Evolutionary conservation across 805 yeast species (phyloP), one percentile per base, ranked within the genome.

Genomic region (Candida adriatica): DNA sequence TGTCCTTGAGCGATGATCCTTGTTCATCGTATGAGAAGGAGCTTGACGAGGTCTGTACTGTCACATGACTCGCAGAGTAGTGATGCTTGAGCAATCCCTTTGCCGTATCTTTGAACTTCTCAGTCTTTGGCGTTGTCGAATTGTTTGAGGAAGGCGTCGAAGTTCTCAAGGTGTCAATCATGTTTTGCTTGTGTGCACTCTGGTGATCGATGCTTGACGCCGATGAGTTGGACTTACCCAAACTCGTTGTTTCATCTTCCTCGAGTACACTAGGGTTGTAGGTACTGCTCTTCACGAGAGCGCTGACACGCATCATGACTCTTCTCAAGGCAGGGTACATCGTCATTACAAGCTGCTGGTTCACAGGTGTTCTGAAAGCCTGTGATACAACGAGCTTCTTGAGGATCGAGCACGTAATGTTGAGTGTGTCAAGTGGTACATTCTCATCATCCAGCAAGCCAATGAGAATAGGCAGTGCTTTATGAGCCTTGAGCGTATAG

Each of bases 321-420:
- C 41, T 39, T 42, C 58, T 59, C 24, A 64, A 45, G 22, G 56
- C 46, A 6, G 52, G 53, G 1, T 60, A 46, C 6, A 59, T 46
- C 23, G 42, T 40, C 5, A 34, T 22, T 6, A 62, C 48, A 15
- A 55, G 37, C n/a, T 31, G 37, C 13, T 49, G 46, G 19, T 49
- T 46, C 4, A 51, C 30, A n/a, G 30, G 8, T 8, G 22, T 38
- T 13, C 43, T 44, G 21, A 54, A 42, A 13, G 51, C 42, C 3
- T 59, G 4, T 3, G 59, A 23, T 52, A 43, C 15, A 51, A 41
- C 24, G 59, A 55, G 23, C 56, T 58, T 5, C 55, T 41, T 40
- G 28, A 62, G 48, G 16, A 63, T 60, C 24, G 64, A 65, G 3
- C 58, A 55, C 10, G 59, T 52, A 24, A 62, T 48, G 22, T 51